Conservation (phyloP, 768 basidiomycete species). For the Dioszegia hungarica region DNA sequence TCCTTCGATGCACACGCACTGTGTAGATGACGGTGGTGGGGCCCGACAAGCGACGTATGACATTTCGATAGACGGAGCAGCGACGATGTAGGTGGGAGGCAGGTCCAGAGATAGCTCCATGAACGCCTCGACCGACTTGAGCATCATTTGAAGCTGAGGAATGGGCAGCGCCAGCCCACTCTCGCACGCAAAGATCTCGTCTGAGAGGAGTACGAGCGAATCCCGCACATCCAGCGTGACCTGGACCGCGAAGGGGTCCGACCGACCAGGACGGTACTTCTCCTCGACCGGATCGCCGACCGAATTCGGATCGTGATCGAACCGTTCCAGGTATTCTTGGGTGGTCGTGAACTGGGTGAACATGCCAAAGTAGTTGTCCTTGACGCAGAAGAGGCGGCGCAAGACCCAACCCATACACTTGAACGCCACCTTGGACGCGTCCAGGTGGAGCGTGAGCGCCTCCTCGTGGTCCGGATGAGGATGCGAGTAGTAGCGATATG, state of each 20-base stretch:
- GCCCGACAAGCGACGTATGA: slow-evolving; percentile 34
- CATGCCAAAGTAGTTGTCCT: slow-evolving; percentile 88
- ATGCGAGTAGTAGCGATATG: slow-evolving; percentile 69
- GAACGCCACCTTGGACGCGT: slow-evolving; percentile 51
- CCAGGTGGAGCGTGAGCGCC: slow-evolving; percentile 63
- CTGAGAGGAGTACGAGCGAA: slow-evolving; percentile 61
- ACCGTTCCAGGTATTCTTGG: slow-evolving; percentile 73
- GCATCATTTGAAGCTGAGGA: slow-evolving; percentile 67
- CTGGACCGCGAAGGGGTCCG: slow-evolving; percentile 75
- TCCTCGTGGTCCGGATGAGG: slow-evolving; percentile 70
- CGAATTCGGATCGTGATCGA: slow-evolving; percentile 55
- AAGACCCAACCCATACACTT: slow-evolving; percentile 81
- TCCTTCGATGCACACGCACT: slow-evolving; percentile 55
- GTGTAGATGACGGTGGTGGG: slow-evolving; percentile 12
- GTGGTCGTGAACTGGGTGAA: slow-evolving; percentile 91
- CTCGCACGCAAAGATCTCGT: slow-evolving; percentile 49
- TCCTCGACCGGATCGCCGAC: slow-evolving; percentile 74
- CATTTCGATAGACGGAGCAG: slow-evolving; percentile 50
- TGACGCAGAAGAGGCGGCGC: slow-evolving; percentile 77
- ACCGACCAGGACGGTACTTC: slow-evolving; percentile 77
- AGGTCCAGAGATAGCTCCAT: slow-evolving; percentile 84
- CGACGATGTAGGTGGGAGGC: slow-evolving; percentile 58
- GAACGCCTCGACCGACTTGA: slow-evolving; percentile 77
- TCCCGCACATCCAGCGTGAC: slow-evolving; percentile 57
- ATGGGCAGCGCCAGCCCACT: slow-evolving; percentile 55